phyloP scores from a whole-genome alignment of 331 rosid genomes.

The Acacia concinna region DNA sequence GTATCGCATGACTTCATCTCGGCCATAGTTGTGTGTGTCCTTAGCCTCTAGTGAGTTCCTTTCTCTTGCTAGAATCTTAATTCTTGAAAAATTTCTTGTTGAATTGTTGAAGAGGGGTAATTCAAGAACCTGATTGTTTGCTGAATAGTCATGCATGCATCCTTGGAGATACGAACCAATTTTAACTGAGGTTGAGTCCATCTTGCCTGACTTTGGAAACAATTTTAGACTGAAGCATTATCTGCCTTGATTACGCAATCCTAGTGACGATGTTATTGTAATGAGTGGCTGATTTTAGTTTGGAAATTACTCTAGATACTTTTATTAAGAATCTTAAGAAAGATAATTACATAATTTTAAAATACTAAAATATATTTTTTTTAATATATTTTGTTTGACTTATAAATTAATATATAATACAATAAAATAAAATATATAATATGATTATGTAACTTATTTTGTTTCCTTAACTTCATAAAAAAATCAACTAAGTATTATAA shows the following conservation, averaged over 20 bases:
- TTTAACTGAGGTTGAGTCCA: neutral
- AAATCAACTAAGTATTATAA: too few species aligned
- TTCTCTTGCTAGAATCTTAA: neutral
- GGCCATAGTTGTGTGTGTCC: neutral
- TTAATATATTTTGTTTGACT: too few species aligned
- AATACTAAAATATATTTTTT: too few species aligned
- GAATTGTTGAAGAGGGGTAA: neutral
- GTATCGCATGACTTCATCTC: neutral
- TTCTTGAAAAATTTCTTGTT: neutral
- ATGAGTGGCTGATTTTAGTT: neutral
- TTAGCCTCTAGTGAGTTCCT: conserved; percentile 1
- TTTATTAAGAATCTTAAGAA: too few species aligned
- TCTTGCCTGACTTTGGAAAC: neutral
- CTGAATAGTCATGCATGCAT: neutral
- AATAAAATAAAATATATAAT: too few species aligned
- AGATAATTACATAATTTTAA: too few species aligned
- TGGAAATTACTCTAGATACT: too few species aligned
- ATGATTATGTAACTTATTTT: too few species aligned
- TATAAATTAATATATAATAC: too few species aligned
- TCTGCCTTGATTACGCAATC: neutral
- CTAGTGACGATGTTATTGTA: neutral
- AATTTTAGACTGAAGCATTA: neutral
- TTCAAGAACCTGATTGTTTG: conserved; percentile 3
- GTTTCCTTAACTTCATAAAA: too few species aligned
- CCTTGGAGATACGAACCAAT: neutral